These are phyloP conservation scores for Zychaea mexicana DNA, from an alignment of 371 early-diverging fungal species.

Conservation along the genomic window DNA sequence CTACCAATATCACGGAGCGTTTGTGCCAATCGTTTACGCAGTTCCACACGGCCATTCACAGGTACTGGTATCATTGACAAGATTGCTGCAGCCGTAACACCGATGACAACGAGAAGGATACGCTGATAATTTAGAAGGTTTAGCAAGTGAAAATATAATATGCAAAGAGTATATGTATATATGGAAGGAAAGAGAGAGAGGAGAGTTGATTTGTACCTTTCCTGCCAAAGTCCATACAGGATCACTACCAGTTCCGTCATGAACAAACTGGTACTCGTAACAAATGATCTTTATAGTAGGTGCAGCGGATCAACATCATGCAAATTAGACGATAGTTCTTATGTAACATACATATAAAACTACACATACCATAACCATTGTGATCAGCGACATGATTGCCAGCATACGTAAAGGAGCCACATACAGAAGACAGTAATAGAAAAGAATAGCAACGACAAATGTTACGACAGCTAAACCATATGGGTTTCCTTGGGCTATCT, in stretches of 20 bases:
- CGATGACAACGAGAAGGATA: slow-evolving; percentile 40
- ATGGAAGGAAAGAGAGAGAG: too few relatives aligned
- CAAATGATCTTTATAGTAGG: slow-evolving; percentile 18
- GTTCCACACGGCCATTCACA: slow-evolving; percentile 41
- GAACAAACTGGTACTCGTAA: slow-evolving; percentile 31
- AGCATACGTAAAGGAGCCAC: slow-evolving; percentile 23
- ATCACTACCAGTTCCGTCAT: slow-evolving; percentile 14
- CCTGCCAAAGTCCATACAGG: slow-evolving; percentile 42
- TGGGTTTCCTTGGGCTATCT: slow-evolving; percentile 40
- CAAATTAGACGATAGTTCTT: too few relatives aligned
- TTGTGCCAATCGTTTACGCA: slow-evolving; percentile 41
- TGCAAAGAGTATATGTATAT: too few relatives aligned
- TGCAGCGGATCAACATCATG: background rate
- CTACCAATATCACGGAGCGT: slow-evolving; percentile 41
- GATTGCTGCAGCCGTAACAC: slow-evolving; percentile 37
- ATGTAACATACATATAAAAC: too few relatives aligned
- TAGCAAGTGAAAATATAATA: background rate
- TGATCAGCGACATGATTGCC: slow-evolving; percentile 34
- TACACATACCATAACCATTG: slow-evolving; percentile 29
- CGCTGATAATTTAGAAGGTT: slow-evolving; percentile 30
- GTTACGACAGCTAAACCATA: slow-evolving; percentile 35
- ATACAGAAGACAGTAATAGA: slow-evolving; percentile 38
- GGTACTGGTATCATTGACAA: slow-evolving; percentile 37
- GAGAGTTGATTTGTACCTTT: slow-evolving; percentile 29
- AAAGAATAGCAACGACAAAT: slow-evolving; percentile 24